A percentile compares a stretch with the other conserved stretches of the same genome.
Conservation (phyloP, 2,329 filamentous ascomycete species). For the Mollisia scopiformis region DNA sequence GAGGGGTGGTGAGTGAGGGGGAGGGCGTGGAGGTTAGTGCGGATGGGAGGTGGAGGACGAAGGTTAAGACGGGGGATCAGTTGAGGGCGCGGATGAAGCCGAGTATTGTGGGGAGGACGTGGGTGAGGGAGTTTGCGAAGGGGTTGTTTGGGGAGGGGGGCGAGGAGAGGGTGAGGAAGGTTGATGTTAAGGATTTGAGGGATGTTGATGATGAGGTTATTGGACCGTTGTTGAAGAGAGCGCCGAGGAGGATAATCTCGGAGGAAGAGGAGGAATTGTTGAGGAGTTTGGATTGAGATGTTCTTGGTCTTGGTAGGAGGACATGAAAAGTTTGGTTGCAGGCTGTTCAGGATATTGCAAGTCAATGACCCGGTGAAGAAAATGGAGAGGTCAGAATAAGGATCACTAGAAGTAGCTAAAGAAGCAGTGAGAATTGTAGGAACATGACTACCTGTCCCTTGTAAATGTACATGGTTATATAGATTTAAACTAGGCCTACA, state of each 20-base stretch:
- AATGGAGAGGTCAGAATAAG: no score
- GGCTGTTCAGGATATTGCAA: background rate
- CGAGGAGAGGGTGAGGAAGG: conserved; percentile 12
- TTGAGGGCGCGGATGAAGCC: conserved; percentile 14
- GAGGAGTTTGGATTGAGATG: background rate
- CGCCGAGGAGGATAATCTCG: background rate
- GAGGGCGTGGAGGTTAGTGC: background rate
- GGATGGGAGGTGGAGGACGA: conserved; percentile 7
- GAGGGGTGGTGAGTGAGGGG: background rate
- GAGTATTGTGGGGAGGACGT: conserved; percentile 17
- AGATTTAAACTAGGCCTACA: no score
- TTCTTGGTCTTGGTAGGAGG: background rate
- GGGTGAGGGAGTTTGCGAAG: conserved; percentile 25
- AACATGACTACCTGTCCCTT: no score
- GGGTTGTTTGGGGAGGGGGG: conserved; percentile 19
- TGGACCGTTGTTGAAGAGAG: background rate
- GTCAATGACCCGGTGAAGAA: no score
- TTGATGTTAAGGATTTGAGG: conserved; percentile 10
- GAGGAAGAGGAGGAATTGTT: background rate
- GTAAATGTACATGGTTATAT: no score
- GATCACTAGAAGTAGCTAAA: no score
- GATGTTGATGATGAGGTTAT: conserved; percentile 3
- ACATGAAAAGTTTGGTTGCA: background rate
- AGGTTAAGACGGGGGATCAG: conserved; percentile 1
- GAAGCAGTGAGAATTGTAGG: no score